Percentiles rank a stretch among this genome's conserved stretches.
phyloP scores from a whole-genome alignment of 202 grass and related monocot species.

The Schoenoplectus triqueter region DNA sequence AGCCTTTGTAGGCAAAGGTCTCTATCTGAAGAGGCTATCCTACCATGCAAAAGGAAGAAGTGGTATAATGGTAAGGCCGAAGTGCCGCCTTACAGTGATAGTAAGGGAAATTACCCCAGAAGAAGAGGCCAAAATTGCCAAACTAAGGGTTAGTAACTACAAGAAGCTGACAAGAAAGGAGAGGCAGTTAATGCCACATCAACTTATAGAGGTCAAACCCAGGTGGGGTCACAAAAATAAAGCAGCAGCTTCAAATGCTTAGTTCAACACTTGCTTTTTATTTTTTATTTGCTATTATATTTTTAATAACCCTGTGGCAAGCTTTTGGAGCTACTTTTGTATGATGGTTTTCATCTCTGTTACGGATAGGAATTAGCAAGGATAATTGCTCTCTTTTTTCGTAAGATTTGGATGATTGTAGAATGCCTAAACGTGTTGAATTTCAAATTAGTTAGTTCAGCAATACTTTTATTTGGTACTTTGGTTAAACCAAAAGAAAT shows the following conservation, averaged over 20 bases:
- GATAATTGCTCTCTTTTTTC: background rate
- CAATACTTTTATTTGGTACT: background rate
- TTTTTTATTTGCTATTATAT: background rate
- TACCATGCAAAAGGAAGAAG: slow-evolving; percentile 75
- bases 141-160: slow-evolving; percentile 78
- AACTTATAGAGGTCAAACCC: slow-evolving; percentile 77
- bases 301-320: background rate
- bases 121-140: slow-evolving; percentile 86
- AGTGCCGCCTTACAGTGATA: slow-evolving; percentile 75
- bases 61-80: slow-evolving; percentile 73
- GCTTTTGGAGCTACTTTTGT: background rate
- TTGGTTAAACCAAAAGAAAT: too few relatives aligned
- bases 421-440: background rate
- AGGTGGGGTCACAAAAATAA: slow-evolving; percentile 66
- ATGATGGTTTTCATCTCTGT: background rate
- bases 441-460: background rate
- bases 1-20: slow-evolving; percentile 84
- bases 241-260: slow-evolving; percentile 39
- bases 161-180: slow-evolving; percentile 79
- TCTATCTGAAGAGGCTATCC: slow-evolving; percentile 68
- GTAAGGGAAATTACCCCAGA: slow-evolving; percentile 75
- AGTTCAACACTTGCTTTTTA: background rate
- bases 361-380: background rate
- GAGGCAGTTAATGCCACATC: slow-evolving; percentile 75
- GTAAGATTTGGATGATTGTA: background rate